Conservation (phyloP, 2,329 filamentous ascomycete species). For the Aspergillus puulaauensis region DNA sequence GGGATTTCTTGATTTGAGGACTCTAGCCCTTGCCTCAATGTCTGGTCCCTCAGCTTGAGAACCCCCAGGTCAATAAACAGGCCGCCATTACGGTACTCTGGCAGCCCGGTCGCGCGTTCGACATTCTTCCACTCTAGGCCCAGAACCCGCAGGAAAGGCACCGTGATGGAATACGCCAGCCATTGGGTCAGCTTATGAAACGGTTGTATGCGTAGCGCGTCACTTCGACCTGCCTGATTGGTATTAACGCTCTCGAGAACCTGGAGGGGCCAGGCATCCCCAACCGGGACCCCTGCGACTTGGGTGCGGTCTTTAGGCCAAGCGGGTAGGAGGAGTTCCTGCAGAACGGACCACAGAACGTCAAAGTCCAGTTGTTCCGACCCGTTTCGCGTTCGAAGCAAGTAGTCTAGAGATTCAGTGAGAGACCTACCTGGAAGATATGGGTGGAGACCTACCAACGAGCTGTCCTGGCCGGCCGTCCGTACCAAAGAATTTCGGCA, state of each 20-base stretch:
- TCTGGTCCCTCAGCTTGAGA: constrained; percentile 50
- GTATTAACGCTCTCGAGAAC: constrained; percentile 14
- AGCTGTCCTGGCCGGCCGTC: too few relatives aligned
- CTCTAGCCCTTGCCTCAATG: constrained; percentile 47
- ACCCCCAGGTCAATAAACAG: constrained; percentile 63
- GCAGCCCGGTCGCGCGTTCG: constrained; percentile 63
- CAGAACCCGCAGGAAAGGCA: constrained; percentile 58
- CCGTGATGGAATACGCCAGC: constrained; percentile 71
- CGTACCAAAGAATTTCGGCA: too few relatives aligned
- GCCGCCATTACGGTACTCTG: constrained; percentile 72
- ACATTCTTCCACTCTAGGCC: constrained; percentile 53
- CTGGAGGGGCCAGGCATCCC: constrained; percentile 52
- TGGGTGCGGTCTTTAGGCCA: constrained; percentile 50
- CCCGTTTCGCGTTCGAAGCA: constrained; percentile 28
- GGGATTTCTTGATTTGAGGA: constrained; percentile 38
- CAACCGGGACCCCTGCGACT: constrained; percentile 45
- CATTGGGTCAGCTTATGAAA: constrained; percentile 69
- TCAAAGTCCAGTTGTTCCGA: constrained; percentile 37
- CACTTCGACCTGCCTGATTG: neutral
- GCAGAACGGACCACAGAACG: constrained; percentile 45
- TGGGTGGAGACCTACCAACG: too few relatives aligned
- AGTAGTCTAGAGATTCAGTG: constrained; percentile 35
- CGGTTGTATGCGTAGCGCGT: constrained; percentile 33
- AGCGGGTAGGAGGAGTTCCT: constrained; percentile 47
- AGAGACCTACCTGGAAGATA: too few relatives aligned